Evolutionary conservation across 179 eudicot species (phyloP).

Genomic region (Silene noctiflora): DNA sequence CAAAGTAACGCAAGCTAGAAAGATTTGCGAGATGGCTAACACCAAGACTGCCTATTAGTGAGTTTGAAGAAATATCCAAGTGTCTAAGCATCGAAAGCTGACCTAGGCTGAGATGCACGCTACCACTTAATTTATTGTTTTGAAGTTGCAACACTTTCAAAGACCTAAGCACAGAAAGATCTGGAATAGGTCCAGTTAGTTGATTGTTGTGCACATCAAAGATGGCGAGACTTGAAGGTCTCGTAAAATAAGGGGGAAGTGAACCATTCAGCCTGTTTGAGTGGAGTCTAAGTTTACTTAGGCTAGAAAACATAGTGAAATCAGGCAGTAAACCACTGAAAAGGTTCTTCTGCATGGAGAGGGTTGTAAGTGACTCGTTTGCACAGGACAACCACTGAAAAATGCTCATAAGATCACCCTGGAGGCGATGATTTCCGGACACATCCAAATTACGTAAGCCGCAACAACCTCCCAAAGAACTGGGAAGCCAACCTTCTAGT

Average conservation of each 20-base stretch:
- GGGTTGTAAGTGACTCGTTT: conserved; percentile 7
- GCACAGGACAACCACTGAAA: conserved; percentile 20
- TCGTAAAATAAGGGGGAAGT: conserved; percentile 5
- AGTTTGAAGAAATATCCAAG: conserved; percentile 35
- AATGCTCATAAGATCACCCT: conserved; percentile 13
- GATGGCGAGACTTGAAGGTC: conserved; percentile 13
- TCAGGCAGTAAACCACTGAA: conserved; percentile 22
- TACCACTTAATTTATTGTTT: conserved; percentile 25
- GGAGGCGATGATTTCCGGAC: neutral
- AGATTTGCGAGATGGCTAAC: conserved; percentile 27
- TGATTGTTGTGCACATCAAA: conserved; percentile 16
- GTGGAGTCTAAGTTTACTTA: conserved; percentile 14
- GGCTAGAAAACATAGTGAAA: conserved; percentile 10
- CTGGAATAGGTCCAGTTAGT: conserved; percentile 21
- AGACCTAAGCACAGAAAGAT: conserved; percentile 12
- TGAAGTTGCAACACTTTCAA: conserved; percentile 14
- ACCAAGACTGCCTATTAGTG: conserved; percentile 26
- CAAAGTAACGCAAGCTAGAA: conserved; percentile 20
- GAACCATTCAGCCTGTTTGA: conserved; percentile 18
- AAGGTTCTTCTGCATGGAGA: conserved; percentile 2
- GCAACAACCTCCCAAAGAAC: neutral
- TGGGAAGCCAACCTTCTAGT: no score
- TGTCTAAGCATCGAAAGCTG: conserved; percentile 17
- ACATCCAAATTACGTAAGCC: conserved; percentile 10
- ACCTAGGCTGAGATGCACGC: conserved; percentile 22